Base-by-base conservation (phyloP, 805 yeast genomes). In the Pichia occidentalis region DNA sequence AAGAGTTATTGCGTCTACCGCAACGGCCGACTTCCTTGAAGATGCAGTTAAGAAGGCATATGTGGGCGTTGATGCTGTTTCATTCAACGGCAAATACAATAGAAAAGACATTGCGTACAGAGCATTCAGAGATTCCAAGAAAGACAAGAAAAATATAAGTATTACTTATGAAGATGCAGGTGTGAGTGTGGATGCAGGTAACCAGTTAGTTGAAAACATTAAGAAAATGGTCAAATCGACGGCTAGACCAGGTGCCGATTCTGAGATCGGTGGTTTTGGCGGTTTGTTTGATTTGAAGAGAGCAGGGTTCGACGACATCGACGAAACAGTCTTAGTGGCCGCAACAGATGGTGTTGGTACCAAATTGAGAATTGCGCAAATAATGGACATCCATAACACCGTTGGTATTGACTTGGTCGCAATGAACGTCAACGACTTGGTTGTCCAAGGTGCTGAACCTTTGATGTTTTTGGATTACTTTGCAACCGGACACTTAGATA, bases 321-420 rank as follows among this genome's bases (percentile, higher is more conserved):
- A 73, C 47, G 79, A 82, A 40, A 78, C 86, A n/a, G 63, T 92
- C 40, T 68, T 92, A 42, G 97, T 92, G 29, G 96, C 92, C 43
- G 97, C 98, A 43, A 92, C 99, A 32, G 99, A 92, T 64, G 99
- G 99, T 64, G 97, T 92, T 42, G 99, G 99, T 49, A 90, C 98
- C 44, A 92, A 92, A 65, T 75, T 92, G 49, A 79, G 87, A 70
- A 78, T 94, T 57, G 98, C 97, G 1, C 97, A 92, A 67, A 77
- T 76, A 48, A 71, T 88, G 65, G 69, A 80, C 52, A 84, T 83
- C 41, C 97, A 94, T 58, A 78, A 86, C 59, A 90, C 98, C n/a
- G 99, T 92, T 30, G 99, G 99, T 58, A 86, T 92, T 51, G 99
- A 92, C 64, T 73, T 92, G 47, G 99, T 92, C 36, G 99, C 97